Percentiles rank a stretch among this genome's conserved stretches.
These are phyloP conservation scores for Tolypocladium cylindrosporum DNA, from an alignment of 2,329 filamentous ascomycete genomes.

Conservation along the genomic window DNA sequence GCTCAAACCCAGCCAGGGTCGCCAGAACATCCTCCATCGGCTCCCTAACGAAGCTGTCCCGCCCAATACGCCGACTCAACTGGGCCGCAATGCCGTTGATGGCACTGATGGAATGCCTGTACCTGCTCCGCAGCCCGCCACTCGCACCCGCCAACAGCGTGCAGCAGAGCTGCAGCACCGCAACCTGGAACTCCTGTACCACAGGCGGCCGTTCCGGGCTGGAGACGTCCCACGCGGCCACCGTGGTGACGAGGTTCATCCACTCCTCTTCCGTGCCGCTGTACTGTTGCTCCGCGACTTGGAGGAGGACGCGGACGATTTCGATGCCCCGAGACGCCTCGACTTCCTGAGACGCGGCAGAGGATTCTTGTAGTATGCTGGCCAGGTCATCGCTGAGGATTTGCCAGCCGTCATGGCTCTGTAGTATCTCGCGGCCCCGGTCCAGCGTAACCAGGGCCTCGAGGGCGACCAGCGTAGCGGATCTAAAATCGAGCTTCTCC, in stretches of 20 bases:
- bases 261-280: slow-evolving; percentile 40
- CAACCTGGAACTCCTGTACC: slow-evolving; percentile 40
- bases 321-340: slow-evolving; percentile 39
- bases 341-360: slow-evolving; percentile 12
- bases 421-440: slow-evolving; percentile 36
- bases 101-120: slow-evolving; percentile 39
- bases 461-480: slow-evolving; percentile 46
- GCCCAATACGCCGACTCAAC: slow-evolving; percentile 23
- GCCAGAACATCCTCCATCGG: slow-evolving; percentile 34
- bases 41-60: slow-evolving; percentile 24
- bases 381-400: slow-evolving; percentile 40
- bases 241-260: slow-evolving; percentile 43
- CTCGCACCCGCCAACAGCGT: slow-evolving; percentile 38
- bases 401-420: slow-evolving; percentile 43
- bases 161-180: slow-evolving; percentile 45
- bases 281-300: slow-evolving; percentile 36
- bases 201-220: slow-evolving; percentile 12
- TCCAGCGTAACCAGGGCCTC: slow-evolving; percentile 44
- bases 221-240: slow-evolving; percentile 37
- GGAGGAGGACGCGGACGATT: slow-evolving; percentile 44
- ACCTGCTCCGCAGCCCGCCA: slow-evolving; percentile 36
- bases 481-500: slow-evolving; percentile 40
- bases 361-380: slow-evolving; percentile 26
- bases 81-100: slow-evolving; percentile 37
- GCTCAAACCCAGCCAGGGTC: slow-evolving; percentile 13